Percentiles rank a stretch among this genome's conserved stretches.
phyloP scores from a whole-genome alignment of 2,329 filamentous ascomycete species.

The Cercospora zeina region DNA sequence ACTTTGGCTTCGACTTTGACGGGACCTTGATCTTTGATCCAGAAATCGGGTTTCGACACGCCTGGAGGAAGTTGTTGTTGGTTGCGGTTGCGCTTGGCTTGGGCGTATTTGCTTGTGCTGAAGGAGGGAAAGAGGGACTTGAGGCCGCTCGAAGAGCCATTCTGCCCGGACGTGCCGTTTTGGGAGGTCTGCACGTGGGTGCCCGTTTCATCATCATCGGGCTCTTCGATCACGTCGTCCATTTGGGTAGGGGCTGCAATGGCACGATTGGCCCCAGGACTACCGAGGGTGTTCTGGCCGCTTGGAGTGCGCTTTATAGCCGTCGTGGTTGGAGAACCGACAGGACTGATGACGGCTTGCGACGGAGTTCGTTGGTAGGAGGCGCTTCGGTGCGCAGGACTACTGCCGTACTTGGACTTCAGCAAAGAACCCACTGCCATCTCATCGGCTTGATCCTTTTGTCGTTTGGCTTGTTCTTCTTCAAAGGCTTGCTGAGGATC shows the following conservation, averaged over 20 bases:
- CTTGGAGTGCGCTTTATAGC: constrained; percentile 19
- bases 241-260: constrained; percentile 33
- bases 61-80: constrained; percentile 70
- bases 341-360: constrained; percentile 65
- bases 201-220: constrained; percentile 54
- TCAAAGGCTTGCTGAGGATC: constrained; percentile 89
- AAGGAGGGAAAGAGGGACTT: constrained; percentile 78
- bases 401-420: constrained; percentile 48
- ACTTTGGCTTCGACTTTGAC: constrained; percentile 96
- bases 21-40: constrained; percentile 93
- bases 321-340: constrained; percentile 57
- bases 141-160: constrained; percentile 52
- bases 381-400: constrained; percentile 38
- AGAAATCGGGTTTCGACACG: constrained; percentile 77
- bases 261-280: constrained; percentile 20
- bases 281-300: constrained; percentile 24
- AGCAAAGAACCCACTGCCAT: constrained; percentile 87
- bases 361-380: constrained; percentile 48
- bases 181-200: constrained; percentile 28
- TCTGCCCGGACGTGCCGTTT: constrained; percentile 23
- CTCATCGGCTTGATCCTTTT: constrained; percentile 80
- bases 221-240: constrained; percentile 46
- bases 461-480: constrained; percentile 81
- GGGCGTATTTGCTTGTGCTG: constrained; percentile 75
- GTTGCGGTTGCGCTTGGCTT: constrained; percentile 50